Evolutionary conservation across 129 eudicot genomes (phyloP).

Genomic region (Calendula officinalis): DNA sequence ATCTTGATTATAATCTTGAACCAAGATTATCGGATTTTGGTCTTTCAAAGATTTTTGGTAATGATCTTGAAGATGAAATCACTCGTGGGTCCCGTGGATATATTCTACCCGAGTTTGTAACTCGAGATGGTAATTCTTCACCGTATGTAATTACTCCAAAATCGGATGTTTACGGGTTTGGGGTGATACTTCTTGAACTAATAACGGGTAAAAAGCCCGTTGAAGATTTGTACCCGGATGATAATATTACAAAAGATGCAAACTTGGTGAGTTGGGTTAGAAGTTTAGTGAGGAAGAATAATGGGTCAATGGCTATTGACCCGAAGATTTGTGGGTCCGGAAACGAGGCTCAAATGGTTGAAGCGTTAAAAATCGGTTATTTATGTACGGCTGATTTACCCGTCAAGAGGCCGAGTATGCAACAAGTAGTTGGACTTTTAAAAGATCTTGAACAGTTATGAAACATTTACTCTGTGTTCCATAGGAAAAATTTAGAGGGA

Average conservation of each 20-base stretch:
- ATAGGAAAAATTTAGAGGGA: too few relatives aligned
- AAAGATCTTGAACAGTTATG: constrained; percentile 68
- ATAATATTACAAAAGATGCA: constrained; percentile 30
- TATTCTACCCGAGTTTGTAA: constrained; percentile 72
- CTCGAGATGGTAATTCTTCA: constrained; percentile 47
- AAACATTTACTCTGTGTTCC: too few relatives aligned
- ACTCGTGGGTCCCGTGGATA: constrained; percentile 74
- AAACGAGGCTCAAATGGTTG: constrained; percentile 58
- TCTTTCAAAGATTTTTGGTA: constrained; percentile 71
- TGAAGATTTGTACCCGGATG: constrained; percentile 59
- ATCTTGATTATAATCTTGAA: constrained; percentile 67
- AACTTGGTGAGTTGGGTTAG: constrained; percentile 73
- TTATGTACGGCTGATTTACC: constrained; percentile 88
- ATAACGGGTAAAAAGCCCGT: constrained; percentile 66
- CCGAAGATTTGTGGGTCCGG: constrained; percentile 65
- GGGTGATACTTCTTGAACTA: constrained; percentile 74
- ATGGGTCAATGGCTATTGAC: constrained; percentile 51
- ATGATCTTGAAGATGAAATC: constrained; percentile 59
- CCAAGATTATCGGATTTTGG: constrained; percentile 86
- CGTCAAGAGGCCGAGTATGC: constrained; percentile 77
- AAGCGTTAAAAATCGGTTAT: constrained; percentile 82
- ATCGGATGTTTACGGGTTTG: constrained; percentile 80
- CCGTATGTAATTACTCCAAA: constrained; percentile 54
- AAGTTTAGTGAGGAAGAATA: constrained; percentile 53
- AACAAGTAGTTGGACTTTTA: constrained; percentile 80